Evolutionary conservation across 495 filamentous ascomycete species (phyloP).

Genomic region (Endocarpon pusillum): DNA sequence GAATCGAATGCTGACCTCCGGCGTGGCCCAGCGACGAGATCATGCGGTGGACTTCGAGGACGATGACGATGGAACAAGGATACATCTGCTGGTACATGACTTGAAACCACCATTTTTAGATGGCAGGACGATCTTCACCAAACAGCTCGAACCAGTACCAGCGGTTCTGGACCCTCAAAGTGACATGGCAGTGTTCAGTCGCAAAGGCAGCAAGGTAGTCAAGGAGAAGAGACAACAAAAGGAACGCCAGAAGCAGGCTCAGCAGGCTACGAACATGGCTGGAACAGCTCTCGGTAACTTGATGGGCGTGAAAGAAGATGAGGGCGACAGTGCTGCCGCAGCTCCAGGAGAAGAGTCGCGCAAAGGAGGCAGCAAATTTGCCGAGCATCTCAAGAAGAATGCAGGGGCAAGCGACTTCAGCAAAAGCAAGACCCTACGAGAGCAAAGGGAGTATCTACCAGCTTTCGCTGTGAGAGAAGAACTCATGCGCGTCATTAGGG

Average conservation of each 20-base stretch:
- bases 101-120: conserved; percentile 91
- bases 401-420: conserved; percentile 85
- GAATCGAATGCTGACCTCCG: conserved; percentile 94
- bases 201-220: conserved; percentile 88
- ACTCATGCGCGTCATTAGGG: conserved; percentile 79
- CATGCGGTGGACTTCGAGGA: conserved; percentile 66
- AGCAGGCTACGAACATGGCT: conserved; percentile 84
- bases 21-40: conserved; percentile 79
- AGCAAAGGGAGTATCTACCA: conserved; percentile 87
- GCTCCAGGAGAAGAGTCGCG: conserved; percentile 55
- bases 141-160: conserved; percentile 88
- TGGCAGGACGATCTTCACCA: conserved; percentile 88
- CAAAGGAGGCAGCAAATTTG: conserved; percentile 64
- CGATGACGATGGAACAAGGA: conserved; percentile 75
- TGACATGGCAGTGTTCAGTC: conserved; percentile 96
- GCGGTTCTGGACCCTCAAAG: conserved; percentile 89
- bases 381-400: conserved; percentile 73
- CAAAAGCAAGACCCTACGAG: conserved; percentile 73
- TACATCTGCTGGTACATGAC: conserved; percentile 88
- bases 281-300: conserved; percentile 87
- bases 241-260: conserved; percentile 86
- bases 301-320: conserved; percentile 90
- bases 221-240: conserved; percentile 79
- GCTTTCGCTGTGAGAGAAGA: conserved; percentile 97
- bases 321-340: conserved; percentile 72